phyloP scores from a whole-genome alignment of 768 basidiomycete species.

The Lentinula boryana region DNA sequence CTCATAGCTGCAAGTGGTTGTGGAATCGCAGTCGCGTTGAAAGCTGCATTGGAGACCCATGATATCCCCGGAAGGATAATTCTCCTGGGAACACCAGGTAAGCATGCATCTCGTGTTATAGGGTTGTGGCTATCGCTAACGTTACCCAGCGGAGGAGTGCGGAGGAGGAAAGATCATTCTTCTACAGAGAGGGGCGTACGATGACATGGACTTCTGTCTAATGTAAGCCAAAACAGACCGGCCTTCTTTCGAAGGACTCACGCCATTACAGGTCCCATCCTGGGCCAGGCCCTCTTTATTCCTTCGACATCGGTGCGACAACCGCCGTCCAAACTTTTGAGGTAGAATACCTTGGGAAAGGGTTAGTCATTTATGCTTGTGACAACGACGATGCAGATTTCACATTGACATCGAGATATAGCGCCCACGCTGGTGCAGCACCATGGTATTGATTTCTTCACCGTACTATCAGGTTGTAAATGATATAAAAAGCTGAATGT shows the following conservation, averaged over 20 bases:
- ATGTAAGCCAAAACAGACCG: constrained; percentile 38
- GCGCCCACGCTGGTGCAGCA: constrained; percentile 73
- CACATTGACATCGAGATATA: constrained; percentile 21
- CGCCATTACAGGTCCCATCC: constrained; percentile 63
- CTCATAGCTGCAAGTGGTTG: constrained; percentile 76
- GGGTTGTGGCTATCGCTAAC: constrained; percentile 4
- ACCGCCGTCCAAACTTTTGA: constrained; percentile 60
- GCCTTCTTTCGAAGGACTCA: not conserved
- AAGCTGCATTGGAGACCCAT: constrained; percentile 58
- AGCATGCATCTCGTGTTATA: constrained; percentile 7
- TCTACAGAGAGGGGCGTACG: constrained; percentile 70
- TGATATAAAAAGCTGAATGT: not conserved
- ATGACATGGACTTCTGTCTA: constrained; percentile 75
- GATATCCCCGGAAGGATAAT: constrained; percentile 62
- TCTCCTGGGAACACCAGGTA: constrained; percentile 75
- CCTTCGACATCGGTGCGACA: constrained; percentile 45
- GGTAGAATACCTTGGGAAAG: constrained; percentile 70
- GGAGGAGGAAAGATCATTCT: constrained; percentile 76
- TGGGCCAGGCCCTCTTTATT: constrained; percentile 43
- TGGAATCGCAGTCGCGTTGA: constrained; percentile 68
- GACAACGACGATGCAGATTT: not conserved
- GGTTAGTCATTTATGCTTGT: constrained; percentile 35
- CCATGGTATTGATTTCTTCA: constrained; percentile 48
- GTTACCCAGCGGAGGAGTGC: constrained; percentile 62
- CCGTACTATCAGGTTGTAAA: not conserved